These are phyloP conservation scores for Penicillium vulpinum DNA, from an alignment of 2,329 filamentous ascomycete genomes.

Conservation along the genomic window DNA sequence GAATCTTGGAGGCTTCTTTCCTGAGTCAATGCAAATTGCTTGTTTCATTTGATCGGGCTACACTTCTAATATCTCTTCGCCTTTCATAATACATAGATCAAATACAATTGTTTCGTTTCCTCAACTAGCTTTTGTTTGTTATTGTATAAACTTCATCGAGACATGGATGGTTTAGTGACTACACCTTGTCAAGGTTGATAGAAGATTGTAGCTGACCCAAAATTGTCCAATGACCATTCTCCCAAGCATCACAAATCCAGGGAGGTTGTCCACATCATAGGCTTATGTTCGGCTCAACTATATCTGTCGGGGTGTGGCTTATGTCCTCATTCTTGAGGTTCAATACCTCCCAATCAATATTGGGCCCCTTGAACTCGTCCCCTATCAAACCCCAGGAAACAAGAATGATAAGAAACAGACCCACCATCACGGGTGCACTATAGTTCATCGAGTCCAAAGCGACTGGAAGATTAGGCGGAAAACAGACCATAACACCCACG, in stretches of 20 bases:
- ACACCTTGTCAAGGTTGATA: neutral
- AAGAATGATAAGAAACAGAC: conserved; percentile 9
- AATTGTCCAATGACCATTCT: neutral
- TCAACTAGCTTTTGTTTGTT: neutral
- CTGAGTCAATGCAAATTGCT: neutral
- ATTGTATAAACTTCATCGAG: neutral
- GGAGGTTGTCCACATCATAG: neutral
- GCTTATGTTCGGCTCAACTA: neutral
- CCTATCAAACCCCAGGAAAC: conserved; percentile 12
- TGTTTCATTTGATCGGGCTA: neutral
- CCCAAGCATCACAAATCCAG: neutral
- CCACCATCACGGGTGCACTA: neutral
- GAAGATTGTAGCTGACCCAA: neutral
- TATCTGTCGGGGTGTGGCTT: neutral
- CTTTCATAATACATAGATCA: too few species aligned
- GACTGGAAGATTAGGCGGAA: neutral
- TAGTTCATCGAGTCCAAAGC: neutral
- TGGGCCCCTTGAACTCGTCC: conserved; percentile 12
- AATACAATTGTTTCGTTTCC: neutral
- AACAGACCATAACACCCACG: neutral
- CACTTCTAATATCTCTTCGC: too few species aligned
- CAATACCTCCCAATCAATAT: conserved; percentile 15
- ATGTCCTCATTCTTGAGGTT: neutral
- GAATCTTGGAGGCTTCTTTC: neutral
- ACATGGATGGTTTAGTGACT: too few species aligned